A percentile compares a stretch with the other conserved stretches of the same genome.
These are phyloP conservation scores for Paramecium sonneborni DNA, from an alignment of 73 alveolate species.

Conservation along the genomic window DNA sequence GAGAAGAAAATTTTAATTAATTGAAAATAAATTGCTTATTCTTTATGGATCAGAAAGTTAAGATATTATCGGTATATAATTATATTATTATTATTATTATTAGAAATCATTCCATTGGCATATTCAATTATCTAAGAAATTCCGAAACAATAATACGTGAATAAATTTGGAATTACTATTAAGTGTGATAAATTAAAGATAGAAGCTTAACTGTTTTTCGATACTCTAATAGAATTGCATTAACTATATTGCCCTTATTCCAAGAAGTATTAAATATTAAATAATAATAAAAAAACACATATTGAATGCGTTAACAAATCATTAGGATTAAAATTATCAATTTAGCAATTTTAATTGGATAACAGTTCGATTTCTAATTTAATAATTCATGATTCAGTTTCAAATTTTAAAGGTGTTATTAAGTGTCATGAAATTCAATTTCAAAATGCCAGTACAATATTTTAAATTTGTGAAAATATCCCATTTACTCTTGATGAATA, in stretches of 20 bases:
- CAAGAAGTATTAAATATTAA: not conserved
- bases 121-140: not conserved
- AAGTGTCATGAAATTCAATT: not conserved
- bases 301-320: not conserved
- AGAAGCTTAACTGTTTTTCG: not conserved
- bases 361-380: not conserved
- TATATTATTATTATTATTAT: not conserved
- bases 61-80: not conserved
- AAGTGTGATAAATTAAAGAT: not conserved
- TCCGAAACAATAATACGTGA: not conserved
- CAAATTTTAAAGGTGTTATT: not conserved
- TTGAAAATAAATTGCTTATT: constrained; percentile 18
- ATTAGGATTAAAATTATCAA: not conserved
- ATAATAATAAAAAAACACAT: not conserved
- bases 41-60: not conserved
- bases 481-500: not conserved
- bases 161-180: not conserved
- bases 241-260: not conserved
- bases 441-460: not conserved
- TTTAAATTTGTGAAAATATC: not conserved
- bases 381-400: not conserved
- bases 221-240: not conserved
- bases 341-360: not conserved
- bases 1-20: not conserved
- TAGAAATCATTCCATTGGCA: not conserved